Base-by-base conservation (phyloP, 345 rosid genomes). In the Euphorbia peplus region DNA sequence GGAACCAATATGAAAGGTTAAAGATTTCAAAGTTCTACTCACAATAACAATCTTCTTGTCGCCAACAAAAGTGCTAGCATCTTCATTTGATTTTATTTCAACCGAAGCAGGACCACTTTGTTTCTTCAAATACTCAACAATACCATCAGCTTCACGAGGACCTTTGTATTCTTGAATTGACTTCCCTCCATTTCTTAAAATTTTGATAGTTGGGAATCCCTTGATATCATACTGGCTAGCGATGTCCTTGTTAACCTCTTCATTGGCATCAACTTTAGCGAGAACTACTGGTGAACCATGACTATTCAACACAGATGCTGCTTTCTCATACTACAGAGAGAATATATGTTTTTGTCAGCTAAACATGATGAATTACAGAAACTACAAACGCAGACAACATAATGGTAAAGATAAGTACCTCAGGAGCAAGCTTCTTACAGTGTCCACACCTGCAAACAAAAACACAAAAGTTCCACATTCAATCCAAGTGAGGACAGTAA, bases 111-210 rank as follows among this genome's bases (percentile, higher is more conserved):
- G 98, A 6, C 99, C 99, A 50, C 87, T 90, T 70, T 90, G 98
- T 77, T 85, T 90, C 84, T 90, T 91, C 76, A 95, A 68, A 67
- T 90, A 95, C 60, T 77, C 79, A 56, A 82, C 89, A 52, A 95
- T 95, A 52, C 98, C 99, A 0, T 86, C 91, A 1, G 98, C 99
- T 2, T 95, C 92, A 6, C 98, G 95, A 66, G 99, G 99, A 30
- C 99, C 99, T 32, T 95, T 92, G 79, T 87, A 95, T 2, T 95
- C 98, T 74, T 92, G 97, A 83, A 79, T 37, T 15, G 51, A 26
- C 67, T 90, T 90, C 8, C 99, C 98, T 68, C 93, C 93, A 55
- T 90, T 83, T 76, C 98, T 87, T 64, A 95, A 62, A 70, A 95
- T 95, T 80, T 87, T 92, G 47, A 95, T 59, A 0, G 99, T 86